Conservation (phyloP, 1,284 basidiomycete species). For the Puccinia novopanici region DNA sequence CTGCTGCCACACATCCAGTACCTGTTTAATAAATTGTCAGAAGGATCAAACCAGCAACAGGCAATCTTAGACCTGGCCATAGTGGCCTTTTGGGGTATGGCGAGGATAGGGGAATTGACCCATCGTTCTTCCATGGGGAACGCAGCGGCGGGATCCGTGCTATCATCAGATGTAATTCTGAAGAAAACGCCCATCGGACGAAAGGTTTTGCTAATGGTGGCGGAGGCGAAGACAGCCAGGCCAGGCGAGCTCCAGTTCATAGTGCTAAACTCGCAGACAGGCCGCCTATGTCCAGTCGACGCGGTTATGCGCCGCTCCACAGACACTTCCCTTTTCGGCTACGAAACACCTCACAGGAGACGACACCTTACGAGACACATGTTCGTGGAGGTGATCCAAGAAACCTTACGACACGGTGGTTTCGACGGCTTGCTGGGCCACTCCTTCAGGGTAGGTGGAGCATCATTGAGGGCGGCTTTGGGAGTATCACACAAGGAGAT, state of each 20-base stretch:
- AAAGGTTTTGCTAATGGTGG: neutral
- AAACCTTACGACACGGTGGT: too few relatives aligned
- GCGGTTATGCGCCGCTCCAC: neutral
- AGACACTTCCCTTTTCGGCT: slow-evolving; percentile 1
- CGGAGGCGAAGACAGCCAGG: neutral
- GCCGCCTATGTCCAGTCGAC: slow-evolving; percentile 10
- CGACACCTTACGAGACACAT: too few relatives aligned
- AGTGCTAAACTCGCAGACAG: neutral
- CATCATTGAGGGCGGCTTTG: too few relatives aligned
- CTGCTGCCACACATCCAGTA: neutral
- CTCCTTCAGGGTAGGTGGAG: too few relatives aligned
- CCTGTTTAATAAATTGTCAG: neutral
- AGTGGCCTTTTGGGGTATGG: neutral
- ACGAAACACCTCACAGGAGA: too few relatives aligned
- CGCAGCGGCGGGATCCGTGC: too few relatives aligned
- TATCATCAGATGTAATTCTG: too few relatives aligned
- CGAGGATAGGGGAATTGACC: neutral
- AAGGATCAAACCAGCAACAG: neutral
- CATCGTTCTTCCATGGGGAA: too few relatives aligned
- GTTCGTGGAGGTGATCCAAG: too few relatives aligned
- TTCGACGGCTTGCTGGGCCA: too few relatives aligned
- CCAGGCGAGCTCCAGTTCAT: neutral
- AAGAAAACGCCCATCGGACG: neutral
- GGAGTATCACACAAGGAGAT: too few relatives aligned
- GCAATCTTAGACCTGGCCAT: neutral